Evolutionary conservation across 768 basidiomycete genomes (phyloP), one percentile per base, ranked within the genome.

Genomic region (Dictyophora rubrovolvata): DNA sequence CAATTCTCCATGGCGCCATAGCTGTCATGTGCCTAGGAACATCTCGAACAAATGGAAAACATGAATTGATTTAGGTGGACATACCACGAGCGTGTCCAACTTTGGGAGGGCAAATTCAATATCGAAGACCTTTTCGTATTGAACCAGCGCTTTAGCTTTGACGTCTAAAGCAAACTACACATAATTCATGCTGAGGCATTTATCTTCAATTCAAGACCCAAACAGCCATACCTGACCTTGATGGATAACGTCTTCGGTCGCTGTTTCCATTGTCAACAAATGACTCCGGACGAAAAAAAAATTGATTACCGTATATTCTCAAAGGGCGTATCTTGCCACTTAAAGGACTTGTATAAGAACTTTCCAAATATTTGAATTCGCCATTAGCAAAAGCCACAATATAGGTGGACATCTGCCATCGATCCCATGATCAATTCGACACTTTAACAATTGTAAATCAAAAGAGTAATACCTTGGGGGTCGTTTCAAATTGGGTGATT

Each of bases 41-140:
- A 37, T 37, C 2, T n/a, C n/a, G n/a, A 47, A 42, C 42, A 4
- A 42, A 14, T 42, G n/a, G 42, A 42, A 2, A 12, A 42, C 42
- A 42, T 14, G 42, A 42, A 42, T 42, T 4, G 4, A 42, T 12
- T 42, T 4, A 14, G 42, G 10, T 14, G 12, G 10, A 42, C 83
- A 59, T 68, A 84, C 86, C 58, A 92, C 89, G 14, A 98, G 77
- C 1, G 93, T 94, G 67, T 97, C 95, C 48, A 98, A 79, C 75
- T 98, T 97, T 6, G 93, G 91, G 23, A 98, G 78, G 22, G 94
- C 92, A 70, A 86, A 98, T 60, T 87, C 87, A 63, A 97, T 85
- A 64, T 93, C 86, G 68, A 97, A 97, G 57, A 95, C 79, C 68
- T 86, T 77, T 72, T 98, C 94, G 69, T 94, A 97, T 17, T 93